Evolutionary conservation across 805 yeast genomes (phyloP), one percentile per base, ranked within the genome.

Genomic region (Metschnikowia continentalis): DNA sequence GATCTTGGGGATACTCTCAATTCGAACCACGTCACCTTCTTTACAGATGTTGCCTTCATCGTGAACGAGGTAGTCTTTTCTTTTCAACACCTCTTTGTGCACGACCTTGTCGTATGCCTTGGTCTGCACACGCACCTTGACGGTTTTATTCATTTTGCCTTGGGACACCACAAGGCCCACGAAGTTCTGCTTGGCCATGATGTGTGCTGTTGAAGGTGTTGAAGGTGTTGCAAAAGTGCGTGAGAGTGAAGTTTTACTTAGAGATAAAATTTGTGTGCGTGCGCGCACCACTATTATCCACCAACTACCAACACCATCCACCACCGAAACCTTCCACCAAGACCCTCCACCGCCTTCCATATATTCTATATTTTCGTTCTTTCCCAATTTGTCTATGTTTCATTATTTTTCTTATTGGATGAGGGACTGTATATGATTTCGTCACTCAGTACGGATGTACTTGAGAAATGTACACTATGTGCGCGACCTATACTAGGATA

Each of bases 61-160:
- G 68, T 92, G 99, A 15, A 90, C 97, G 53, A 92, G 72, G 67
- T 81, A 90, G 63, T 89, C 95, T 62, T 86, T 88, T 73, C 90
- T 81, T 62, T 80, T 83, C 61, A 87, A 72, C 58, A 88, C 77
- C 58, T 88, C 89, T 70, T 87, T 88, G 66, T 87, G 86, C 55
- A 88, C 79, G 53, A 76, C 72, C 52, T 79, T 79, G 68, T 90
- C 86, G 74, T 84, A 89, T 40, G 81, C 80, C 62, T 83, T 84
- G 42, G 83, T 83, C 65, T 87, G 86, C 32, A 92, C 91, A 54
- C 96, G 81, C 53, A 92, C 97, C 72, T 90, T 91, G 56, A 92
- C 90, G 51, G 98, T 92, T 74, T 92, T 94, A 70, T 80, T 79
- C 97, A 91, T 94, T 68, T 90, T 90, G 40, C 98, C 98, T 65